Percentiles rank a stretch among this genome's conserved stretches.
phyloP scores from a whole-genome alignment of 164 flowering plant species.

The Stephania cephalantha region DNA sequence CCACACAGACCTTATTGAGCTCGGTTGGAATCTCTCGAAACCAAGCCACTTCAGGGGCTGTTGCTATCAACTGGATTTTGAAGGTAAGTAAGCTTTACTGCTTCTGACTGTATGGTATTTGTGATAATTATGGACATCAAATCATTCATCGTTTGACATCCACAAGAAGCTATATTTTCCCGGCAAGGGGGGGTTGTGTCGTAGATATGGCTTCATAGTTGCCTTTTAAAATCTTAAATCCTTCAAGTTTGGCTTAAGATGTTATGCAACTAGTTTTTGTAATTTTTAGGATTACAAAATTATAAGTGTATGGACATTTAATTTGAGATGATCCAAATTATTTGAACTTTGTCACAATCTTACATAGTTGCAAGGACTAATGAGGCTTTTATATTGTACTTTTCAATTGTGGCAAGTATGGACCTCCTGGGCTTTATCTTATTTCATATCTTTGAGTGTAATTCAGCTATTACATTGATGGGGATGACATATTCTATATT shows the following conservation, averaged over 20 bases:
- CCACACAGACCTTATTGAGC: constrained; percentile 75
- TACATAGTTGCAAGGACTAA: background rate
- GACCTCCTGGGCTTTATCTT: background rate
- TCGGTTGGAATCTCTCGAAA: constrained; percentile 83
- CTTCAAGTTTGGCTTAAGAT: background rate
- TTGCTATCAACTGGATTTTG: constrained; percentile 97
- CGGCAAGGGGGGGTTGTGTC: background rate
- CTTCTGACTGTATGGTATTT: background rate
- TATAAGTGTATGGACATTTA: background rate
- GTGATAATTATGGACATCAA: background rate
- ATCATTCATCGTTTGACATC: background rate
- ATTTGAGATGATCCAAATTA: background rate
- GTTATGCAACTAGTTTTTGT: background rate
- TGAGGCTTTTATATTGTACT: background rate
- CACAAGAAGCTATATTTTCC: background rate
- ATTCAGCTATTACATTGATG: background rate
- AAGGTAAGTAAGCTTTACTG: constrained; percentile 47
- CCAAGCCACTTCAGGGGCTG: constrained; percentile 70
- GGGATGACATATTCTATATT: background rate
- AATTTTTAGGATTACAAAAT: background rate
- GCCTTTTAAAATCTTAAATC: background rate
- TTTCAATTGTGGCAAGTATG: background rate
- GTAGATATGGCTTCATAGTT: background rate
- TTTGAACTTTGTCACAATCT: background rate
- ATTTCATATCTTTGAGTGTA: background rate